A percentile compares a stretch with the other conserved stretches of the same genome.
phyloP scores from a whole-genome alignment of 202 grass and related monocot genomes.

The Thinopyrum obtusiflorum region DNA sequence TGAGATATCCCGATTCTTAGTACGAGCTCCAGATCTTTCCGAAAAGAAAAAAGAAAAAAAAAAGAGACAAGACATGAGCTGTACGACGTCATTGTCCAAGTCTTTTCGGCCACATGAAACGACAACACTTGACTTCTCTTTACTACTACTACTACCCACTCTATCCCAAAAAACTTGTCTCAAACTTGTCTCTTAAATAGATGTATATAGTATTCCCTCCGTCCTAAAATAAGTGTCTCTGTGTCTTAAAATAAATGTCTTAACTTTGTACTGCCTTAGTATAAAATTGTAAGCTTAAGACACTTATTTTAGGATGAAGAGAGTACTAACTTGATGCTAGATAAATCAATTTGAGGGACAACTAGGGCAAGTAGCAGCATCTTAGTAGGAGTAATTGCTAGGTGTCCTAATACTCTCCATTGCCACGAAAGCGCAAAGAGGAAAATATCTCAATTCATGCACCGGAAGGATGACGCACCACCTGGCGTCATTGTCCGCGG shows the following conservation, averaged over 20 bases:
- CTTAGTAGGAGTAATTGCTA: neutral
- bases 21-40: neutral
- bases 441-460: neutral
- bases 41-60: neutral
- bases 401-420: neutral
- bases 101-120: neutral
- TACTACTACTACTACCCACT: neutral
- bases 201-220: too few species aligned
- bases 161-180: too few species aligned
- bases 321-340: too few species aligned
- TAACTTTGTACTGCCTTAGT: too few species aligned
- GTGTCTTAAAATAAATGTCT: too few species aligned
- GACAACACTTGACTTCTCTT: slow-evolving; percentile 8
- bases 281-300: too few species aligned
- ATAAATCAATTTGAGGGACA: too few species aligned
- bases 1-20: neutral
- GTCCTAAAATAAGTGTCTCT: too few species aligned
- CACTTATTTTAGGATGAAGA: too few species aligned
- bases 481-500: slow-evolving; percentile 21
- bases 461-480: slow-evolving; percentile 17
- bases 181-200: too few species aligned
- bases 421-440: neutral
- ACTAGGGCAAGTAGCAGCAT: neutral
- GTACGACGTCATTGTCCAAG: neutral
- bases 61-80: neutral